Evolutionary conservation across 2,329 filamentous ascomycete species (phyloP), one percentile per base, ranked within the genome.

Genomic region (Proliferodiscus dingleyae): DNA sequence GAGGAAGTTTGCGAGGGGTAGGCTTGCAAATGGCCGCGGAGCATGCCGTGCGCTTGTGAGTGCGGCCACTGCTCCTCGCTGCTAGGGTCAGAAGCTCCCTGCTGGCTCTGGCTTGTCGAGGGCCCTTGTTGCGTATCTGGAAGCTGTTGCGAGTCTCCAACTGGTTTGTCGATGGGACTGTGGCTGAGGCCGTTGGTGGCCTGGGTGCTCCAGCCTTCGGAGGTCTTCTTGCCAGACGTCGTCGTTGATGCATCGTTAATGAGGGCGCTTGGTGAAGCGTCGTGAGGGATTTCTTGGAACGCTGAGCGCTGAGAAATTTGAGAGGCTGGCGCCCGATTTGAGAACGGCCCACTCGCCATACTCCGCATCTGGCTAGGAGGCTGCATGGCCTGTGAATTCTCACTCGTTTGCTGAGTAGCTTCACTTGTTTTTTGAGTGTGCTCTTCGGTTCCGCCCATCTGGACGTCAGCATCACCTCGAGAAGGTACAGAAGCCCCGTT

Each of bases 191-290:
- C 43, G 52, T 61, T 41, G 32, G 48, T 58, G 58, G 69, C 75
- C 61, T 90, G 85, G 0, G 85, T 87, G 62, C 84, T 83, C 63
- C 77, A 76, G 53, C 78, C 75, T 2, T 78, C 81, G 1, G 79
- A 82, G 1, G 87, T 88, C 2, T 87, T 90, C 67, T 95, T 93
- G n/a, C 82, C 80, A 3, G 80, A 85, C 18, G 81, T 82, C 1
- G 90, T 95, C 1, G 90, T 94, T 2, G 89, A 95, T 2, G 89
- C 91, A 59, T 95, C 89, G 58, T 97, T 96, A 43, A 83, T 70
- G 47, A 77, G 65, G 10, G 75, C 76, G 21, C 75, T 78, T 11
- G 78, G 78, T 4, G 77, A 78, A 43, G 80, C 68, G 3, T 77
- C 79, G 0, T 72, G 67, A 1, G 80, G 77, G 2, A 83, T 64